Percentiles rank a stretch among this genome's conserved stretches.
Evolutionary conservation across 2,329 filamentous ascomycete species (phyloP).

Genomic region (Monilinia aucupariae): DNA sequence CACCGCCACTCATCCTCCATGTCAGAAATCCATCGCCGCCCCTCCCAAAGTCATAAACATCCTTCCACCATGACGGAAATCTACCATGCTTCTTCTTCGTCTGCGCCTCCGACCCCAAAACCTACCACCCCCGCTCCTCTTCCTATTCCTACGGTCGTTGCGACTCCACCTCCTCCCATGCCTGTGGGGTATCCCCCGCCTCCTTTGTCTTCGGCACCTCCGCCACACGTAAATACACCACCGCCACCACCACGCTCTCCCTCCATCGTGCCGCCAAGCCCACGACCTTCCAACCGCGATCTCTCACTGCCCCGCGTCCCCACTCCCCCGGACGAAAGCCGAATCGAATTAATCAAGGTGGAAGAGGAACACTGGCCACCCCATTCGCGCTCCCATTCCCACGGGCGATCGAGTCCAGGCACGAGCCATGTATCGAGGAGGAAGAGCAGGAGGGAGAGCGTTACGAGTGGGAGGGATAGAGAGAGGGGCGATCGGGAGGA

Average conservation of each 20-base stretch:
- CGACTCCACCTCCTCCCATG: not conserved
- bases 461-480: not conserved
- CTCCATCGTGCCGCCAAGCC: not conserved
- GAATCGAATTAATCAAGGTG: constrained; percentile 12
- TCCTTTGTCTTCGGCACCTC: not conserved
- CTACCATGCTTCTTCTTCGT: not conserved
- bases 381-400: not conserved
- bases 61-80: constrained; percentile 3
- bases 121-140: not conserved
- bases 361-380: constrained; percentile 12
- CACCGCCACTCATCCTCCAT: constrained; percentile 5
- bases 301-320: constrained; percentile 1
- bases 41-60: not conserved
- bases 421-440: not conserved
- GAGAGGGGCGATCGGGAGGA: not conserved
- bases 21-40: not conserved
- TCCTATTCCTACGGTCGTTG: not conserved
- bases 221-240: not conserved
- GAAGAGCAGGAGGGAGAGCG: not conserved
- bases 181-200: not conserved
- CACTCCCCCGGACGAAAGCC: constrained; percentile 1
- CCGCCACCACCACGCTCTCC: constrained; percentile 3
- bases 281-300: not conserved
- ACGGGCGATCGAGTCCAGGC: not conserved
- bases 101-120: not conserved